A percentile compares a stretch with the other conserved stretches of the same genome.
Evolutionary conservation across 2,329 filamentous ascomycete genomes (phyloP).

Genomic region (Sclerotinia trifoliorum): DNA sequence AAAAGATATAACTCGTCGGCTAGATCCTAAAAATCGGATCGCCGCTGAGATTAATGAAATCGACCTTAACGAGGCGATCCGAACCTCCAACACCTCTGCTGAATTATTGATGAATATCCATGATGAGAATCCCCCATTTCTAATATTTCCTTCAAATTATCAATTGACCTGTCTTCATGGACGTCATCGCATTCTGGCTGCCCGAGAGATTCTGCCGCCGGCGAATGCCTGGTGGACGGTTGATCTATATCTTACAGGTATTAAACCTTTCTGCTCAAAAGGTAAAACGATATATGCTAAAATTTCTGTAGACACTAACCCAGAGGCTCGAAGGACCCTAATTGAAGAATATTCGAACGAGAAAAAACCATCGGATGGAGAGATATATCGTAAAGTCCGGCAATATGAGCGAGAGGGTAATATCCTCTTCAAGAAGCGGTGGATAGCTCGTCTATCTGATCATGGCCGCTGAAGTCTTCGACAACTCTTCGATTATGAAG

Average conservation of each 20-base stretch:
- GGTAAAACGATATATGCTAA: not conserved
- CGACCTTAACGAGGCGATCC: conserved; percentile 7
- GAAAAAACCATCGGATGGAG: conserved; percentile 32
- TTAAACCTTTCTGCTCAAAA: not conserved
- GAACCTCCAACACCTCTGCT: conserved; percentile 7
- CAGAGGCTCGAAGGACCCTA: conserved; percentile 31
- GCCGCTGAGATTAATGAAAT: conserved; percentile 7
- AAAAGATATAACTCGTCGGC: not conserved
- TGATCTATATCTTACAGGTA: conserved; percentile 23
- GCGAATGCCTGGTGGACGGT: conserved; percentile 23
- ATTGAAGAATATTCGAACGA: conserved; percentile 39
- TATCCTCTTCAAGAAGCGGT: conserved; percentile 26
- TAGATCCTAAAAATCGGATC: conserved; percentile 16
- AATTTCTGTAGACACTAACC: conserved; percentile 31
- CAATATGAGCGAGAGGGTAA: conserved; percentile 31
- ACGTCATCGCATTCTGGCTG: conserved; percentile 21
- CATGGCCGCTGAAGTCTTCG: conserved; percentile 32
- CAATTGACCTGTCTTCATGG: conserved; percentile 20
- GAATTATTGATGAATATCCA: conserved; percentile 13
- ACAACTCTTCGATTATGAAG: conserved; percentile 23
- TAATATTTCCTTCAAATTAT: conserved; percentile 17
- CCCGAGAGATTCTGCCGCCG: conserved; percentile 18
- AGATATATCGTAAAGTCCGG: conserved; percentile 38
- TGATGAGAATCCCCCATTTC: not conserved
- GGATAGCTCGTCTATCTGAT: conserved; percentile 27